Evolutionary conservation across 2,329 filamentous ascomycete species (phyloP).

Genomic region (Fusarium continuum): DNA sequence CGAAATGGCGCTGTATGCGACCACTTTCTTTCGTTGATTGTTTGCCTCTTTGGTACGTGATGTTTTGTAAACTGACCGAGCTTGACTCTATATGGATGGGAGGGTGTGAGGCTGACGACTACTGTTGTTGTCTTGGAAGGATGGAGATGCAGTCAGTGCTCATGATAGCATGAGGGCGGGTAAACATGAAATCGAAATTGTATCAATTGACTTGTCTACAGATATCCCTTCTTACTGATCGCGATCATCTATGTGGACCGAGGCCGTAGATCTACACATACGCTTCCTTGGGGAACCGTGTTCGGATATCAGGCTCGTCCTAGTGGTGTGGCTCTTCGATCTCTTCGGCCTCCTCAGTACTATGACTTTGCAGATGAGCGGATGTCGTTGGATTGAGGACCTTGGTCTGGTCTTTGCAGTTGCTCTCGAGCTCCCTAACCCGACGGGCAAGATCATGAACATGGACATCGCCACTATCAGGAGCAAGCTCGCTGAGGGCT

Average conservation of each 20-base stretch:
- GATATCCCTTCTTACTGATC: not conserved
- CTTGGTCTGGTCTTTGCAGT: constrained; percentile 15
- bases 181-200: not conserved
- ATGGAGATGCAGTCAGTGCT: not conserved
- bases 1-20: constrained; percentile 29
- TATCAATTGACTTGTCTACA: constrained; percentile 6
- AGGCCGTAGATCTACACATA: not conserved
- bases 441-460: constrained; percentile 81
- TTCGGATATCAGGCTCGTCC: not conserved
- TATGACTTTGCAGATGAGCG: constrained; percentile 35
- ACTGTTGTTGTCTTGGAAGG: not conserved
- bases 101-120: not conserved
- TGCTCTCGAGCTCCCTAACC: constrained; percentile 67
- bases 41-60: constrained; percentile 1
- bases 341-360: constrained; percentile 45
- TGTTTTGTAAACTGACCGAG: not conserved
- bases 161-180: not conserved
- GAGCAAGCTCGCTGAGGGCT: constrained; percentile 76
- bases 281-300: not conserved
- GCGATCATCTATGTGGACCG: not conserved
- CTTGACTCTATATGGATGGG: not conserved
- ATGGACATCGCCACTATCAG: constrained; percentile 83
- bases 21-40: constrained; percentile 4
- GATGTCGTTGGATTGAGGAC: constrained; percentile 13
- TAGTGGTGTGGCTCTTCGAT: constrained; percentile 38